phyloP scores from a whole-genome alignment of 2,329 filamentous ascomycete genomes.

The Phaeophleospora eucalypticola region DNA sequence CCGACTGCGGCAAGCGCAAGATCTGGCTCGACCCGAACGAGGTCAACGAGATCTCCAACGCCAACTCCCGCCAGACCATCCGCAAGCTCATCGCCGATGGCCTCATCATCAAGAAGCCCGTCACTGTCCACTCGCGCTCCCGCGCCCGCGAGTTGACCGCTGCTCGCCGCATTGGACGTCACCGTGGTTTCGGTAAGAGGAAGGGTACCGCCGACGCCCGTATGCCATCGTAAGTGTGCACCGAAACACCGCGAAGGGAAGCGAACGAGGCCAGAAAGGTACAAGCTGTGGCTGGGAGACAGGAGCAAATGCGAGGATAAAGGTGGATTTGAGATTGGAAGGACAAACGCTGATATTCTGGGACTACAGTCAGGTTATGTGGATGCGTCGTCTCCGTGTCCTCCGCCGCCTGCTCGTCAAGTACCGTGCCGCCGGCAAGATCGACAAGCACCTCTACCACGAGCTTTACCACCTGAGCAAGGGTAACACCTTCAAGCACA shows the following conservation, averaged over 20 bases:
- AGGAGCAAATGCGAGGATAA: background rate
- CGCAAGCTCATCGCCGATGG: slow-evolving; percentile 99
- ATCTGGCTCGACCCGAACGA: slow-evolving; percentile 99
- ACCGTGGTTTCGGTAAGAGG: slow-evolving; percentile 99
- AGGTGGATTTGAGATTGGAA: background rate
- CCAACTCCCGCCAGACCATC: slow-evolving; percentile 99
- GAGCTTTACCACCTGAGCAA: slow-evolving; percentile 99
- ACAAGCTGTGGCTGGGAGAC: background rate
- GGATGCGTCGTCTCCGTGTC: slow-evolving; percentile 99
- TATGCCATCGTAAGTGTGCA: slow-evolving; percentile 82
- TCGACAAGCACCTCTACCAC: slow-evolving; percentile 99
- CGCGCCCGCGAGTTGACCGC: slow-evolving; percentile 93
- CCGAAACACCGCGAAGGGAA: slow-evolving; percentile 3
- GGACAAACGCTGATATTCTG: slow-evolving; percentile 27
- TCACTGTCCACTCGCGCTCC: slow-evolving; percentile 98
- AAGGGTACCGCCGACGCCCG: slow-evolving; percentile 99
- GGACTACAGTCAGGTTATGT: slow-evolving; percentile 78
- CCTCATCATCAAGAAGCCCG: slow-evolving; percentile 99
- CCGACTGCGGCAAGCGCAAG: slow-evolving; percentile 99
- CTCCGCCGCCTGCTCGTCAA: slow-evolving; percentile 98
- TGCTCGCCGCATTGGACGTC: slow-evolving; percentile 89
- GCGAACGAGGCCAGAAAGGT: background rate
- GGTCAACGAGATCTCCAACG: slow-evolving; percentile 98
- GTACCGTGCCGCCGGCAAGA: slow-evolving; percentile 99
- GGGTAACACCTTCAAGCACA: slow-evolving; percentile 99